phyloP scores from a whole-genome alignment of 2,329 filamentous ascomycete species.

The Aspergillus eucalypticola region DNA sequence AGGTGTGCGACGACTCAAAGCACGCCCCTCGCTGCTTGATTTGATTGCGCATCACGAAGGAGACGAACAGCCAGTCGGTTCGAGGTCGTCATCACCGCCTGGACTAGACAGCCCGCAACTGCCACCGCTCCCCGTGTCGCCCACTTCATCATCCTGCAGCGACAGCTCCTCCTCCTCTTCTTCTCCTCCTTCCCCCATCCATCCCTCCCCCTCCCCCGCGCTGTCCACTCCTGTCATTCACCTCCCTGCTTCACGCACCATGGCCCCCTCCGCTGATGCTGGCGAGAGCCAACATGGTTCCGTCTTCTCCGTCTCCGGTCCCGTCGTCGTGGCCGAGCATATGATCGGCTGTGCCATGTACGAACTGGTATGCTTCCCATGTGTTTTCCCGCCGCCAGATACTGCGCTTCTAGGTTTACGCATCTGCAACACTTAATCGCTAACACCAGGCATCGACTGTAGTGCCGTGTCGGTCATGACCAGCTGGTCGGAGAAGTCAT shows the following conservation, averaged over 20 bases:
- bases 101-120: conserved; percentile 39
- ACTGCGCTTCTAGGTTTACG: neutral
- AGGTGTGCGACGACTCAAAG: conserved; percentile 57
- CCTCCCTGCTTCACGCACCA: conserved; percentile 34
- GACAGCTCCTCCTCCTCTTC: conserved; percentile 22
- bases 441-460: conserved; percentile 7
- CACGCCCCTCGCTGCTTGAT: conserved; percentile 63
- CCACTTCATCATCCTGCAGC: conserved; percentile 35
- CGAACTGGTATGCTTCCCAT: conserved; percentile 71
- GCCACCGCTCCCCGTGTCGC: conserved; percentile 49
- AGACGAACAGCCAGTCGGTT: conserved; percentile 10
- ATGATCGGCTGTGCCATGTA: conserved; percentile 99
- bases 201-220: conserved; percentile 20
- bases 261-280: conserved; percentile 44
- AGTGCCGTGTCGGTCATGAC: conserved; percentile 92
- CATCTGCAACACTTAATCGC: neutral
- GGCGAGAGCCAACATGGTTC: conserved; percentile 61
- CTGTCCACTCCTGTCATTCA: conserved; percentile 26
- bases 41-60: conserved; percentile 46
- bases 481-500: conserved; percentile 96
- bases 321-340: conserved; percentile 94
- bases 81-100: conserved; percentile 37
- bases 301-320: conserved; percentile 74
- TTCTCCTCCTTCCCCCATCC: conserved; percentile 29
- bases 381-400: conserved; percentile 6